Evolutionary conservation across 139 green algal species (phyloP), one percentile per base, ranked within the genome.

Genomic region (Tetradesmus obliquus): DNA sequence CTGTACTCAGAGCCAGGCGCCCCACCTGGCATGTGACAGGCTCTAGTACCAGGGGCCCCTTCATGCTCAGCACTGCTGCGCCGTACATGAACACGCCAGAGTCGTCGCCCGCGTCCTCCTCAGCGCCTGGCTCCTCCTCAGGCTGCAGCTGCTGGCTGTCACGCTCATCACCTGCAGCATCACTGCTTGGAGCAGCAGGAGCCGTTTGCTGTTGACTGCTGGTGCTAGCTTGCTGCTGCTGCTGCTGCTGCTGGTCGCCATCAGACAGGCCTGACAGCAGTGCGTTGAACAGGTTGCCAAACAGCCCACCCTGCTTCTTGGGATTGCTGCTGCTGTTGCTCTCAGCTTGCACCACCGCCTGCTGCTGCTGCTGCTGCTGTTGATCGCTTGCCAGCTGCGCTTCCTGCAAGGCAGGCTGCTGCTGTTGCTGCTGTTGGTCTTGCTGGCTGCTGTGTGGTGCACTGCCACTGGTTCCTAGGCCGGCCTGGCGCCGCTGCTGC

Each of bases 31-130:
- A 87, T 54, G 90, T 90, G 54, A 92, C 8, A n/a, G 90, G 83
- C 55, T 92, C 90, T 15, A 92, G 57, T 17, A 58, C 9, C 10
- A 90, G 3, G 22, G 69, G 69, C 24, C 90, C 90, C 69, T 88
- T 88, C 53, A 92, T 55, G 17, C 13, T 66, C 72, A 92, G 66
- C 54, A 92, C 90, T 55, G 90, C 90, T 55, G 84, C 90, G 54
- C 90, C 90, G 66, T 92, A 92, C 90, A 92, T 92, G 72, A 87
- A 88, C n/a, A 90, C 62, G n/a, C 90, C 90, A 32, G 12, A 22
- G 55, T 66, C 62, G 24, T 60, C 24, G 3, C 57, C 55, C 5
- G 6, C 3, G 6, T 51, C 82, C 15, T 89, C 82, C 12, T 60
- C 69, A 2, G 5, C 62, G 1, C 20, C 74, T 10, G 57, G 71